Percentiles rank a stretch among this genome's conserved stretches.
Conservation (phyloP, 1,284 basidiomycete genomes). For the Vanrija pseudolonga region DNA sequence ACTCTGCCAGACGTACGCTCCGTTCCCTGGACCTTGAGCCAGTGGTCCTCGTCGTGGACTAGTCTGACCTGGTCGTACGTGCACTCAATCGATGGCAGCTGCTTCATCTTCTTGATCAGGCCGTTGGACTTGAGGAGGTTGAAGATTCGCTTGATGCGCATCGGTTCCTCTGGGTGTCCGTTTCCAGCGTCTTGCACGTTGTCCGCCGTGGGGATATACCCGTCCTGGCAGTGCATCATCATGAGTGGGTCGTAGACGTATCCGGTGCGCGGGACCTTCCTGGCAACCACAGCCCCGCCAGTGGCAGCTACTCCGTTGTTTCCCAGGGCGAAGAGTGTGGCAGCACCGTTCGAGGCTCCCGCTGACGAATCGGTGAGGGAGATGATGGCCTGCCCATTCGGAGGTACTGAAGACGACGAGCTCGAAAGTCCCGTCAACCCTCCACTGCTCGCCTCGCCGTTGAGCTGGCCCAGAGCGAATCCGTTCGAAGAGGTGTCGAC, state of each 20-base stretch:
- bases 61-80: conserved; percentile 73
- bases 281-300: too few relatives aligned
- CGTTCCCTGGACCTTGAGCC: conserved; percentile 77
- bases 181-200: conserved; percentile 44
- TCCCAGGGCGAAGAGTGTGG: too few relatives aligned
- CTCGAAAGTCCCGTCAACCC: too few relatives aligned
- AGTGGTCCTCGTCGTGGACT: conserved; percentile 84
- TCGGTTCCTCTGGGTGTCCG: conserved; percentile 81
- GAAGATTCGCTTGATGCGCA: conserved; percentile 78
- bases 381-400: too few relatives aligned
- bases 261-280: conserved; percentile 53
- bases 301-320: too few relatives aligned
- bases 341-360: too few relatives aligned
- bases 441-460: too few relatives aligned
- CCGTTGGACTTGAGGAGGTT: conserved; percentile 60
- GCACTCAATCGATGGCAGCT: conserved; percentile 70
- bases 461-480: too few relatives aligned
- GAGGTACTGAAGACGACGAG: too few relatives aligned
- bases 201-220: conserved; percentile 50
- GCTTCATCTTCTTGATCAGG: conserved; percentile 70
- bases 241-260: conserved; percentile 85
- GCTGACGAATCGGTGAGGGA: too few relatives aligned
- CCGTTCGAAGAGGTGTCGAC: too few relatives aligned
- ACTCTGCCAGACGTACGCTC: conserved; percentile 28
- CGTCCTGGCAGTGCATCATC: conserved; percentile 65